Conservation (phyloP, 805 yeast genomes). For the Ascoidea tarda region DNA sequence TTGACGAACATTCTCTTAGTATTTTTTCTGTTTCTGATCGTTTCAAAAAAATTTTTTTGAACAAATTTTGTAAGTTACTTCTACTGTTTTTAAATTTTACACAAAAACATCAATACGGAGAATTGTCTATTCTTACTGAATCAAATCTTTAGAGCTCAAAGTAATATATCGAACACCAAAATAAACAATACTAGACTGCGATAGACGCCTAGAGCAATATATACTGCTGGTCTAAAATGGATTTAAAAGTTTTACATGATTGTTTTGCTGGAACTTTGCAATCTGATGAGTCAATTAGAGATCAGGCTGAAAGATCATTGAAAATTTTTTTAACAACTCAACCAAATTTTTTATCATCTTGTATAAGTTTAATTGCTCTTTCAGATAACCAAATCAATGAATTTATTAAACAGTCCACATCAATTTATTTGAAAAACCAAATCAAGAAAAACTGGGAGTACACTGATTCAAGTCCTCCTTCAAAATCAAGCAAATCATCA, state of each 20-base stretch:
- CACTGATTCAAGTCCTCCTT: constrained; percentile 11
- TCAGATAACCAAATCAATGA: constrained; percentile 30
- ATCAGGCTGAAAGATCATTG: constrained; percentile 57
- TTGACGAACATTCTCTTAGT: too few relatives aligned
- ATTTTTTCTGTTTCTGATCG: too few relatives aligned
- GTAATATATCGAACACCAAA: too few relatives aligned
- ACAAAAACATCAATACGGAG: too few relatives aligned
- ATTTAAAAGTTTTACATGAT: constrained; percentile 48
- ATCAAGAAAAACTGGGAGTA: constrained; percentile 49
- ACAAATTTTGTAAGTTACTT: too few relatives aligned
- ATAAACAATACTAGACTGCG: too few relatives aligned
- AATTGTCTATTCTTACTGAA: too few relatives aligned
- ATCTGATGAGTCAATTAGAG: constrained; percentile 45
- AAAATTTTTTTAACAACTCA: constrained; percentile 18
- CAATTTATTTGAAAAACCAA: constrained; percentile 72
- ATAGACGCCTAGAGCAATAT: too few relatives aligned
- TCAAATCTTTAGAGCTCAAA: too few relatives aligned
- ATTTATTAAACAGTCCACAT: constrained; percentile 55
- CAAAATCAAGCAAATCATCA: constrained; percentile 16
- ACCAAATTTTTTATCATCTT: constrained; percentile 72
- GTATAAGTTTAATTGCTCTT: constrained; percentile 52
- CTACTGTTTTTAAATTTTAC: too few relatives aligned
- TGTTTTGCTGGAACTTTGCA: constrained; percentile 73
- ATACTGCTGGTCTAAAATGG: constrained; percentile 29
- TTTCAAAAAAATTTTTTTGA: too few relatives aligned